Base-by-base conservation (phyloP, 208 protist genomes). In the Leishmania gerbilli region DNA sequence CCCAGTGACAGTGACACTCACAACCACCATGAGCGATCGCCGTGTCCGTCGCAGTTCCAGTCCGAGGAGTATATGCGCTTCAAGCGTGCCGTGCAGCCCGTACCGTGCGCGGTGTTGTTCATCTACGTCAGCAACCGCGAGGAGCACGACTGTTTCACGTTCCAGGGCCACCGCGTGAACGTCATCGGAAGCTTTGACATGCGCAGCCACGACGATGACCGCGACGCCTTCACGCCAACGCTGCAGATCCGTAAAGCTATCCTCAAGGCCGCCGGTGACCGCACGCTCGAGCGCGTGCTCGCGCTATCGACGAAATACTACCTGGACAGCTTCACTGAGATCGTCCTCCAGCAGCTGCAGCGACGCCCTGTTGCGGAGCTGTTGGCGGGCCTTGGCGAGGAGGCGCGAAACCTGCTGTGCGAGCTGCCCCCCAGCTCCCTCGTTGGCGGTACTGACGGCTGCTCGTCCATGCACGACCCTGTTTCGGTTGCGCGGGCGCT, bases 181-280 rank as follows among this genome's bases (percentile, higher is more conserved):
- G 87, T 95, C 56, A 95, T 95, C 77, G 92, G 92, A 34, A 92
- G 88, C 83, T 90, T 95, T 74, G 87, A 64, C 74, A 85, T 68
- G 75, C 71, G 71, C 45, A 74, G 45, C 13, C 13, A 56, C 47
- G 47, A 56, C 47, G 71, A 74, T 17, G 71, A 81, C 64, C 37
- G 21, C 37, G 82, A 90, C 76, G 85, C 89, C 72, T 67, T 76
- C 37, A 76, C 88, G 2, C 88, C 90, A 5, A 86, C 85, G 40
- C 81, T 95, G 34, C 85, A 93, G 76, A 74, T 87, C 17, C 88
- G 87, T 45, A 92, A 93, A 64, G 86, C 86, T 0, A 92, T 95
- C 47, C 79, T 95, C 40, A 95, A 95, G 79, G 91, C 91, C 9
- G 91, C 91, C 1, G 91, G 91, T 9, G 91, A 95, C 71, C 88